phyloP scores from a whole-genome alignment of 176 grass and related monocot genomes.

The Bromus sterilis region DNA sequence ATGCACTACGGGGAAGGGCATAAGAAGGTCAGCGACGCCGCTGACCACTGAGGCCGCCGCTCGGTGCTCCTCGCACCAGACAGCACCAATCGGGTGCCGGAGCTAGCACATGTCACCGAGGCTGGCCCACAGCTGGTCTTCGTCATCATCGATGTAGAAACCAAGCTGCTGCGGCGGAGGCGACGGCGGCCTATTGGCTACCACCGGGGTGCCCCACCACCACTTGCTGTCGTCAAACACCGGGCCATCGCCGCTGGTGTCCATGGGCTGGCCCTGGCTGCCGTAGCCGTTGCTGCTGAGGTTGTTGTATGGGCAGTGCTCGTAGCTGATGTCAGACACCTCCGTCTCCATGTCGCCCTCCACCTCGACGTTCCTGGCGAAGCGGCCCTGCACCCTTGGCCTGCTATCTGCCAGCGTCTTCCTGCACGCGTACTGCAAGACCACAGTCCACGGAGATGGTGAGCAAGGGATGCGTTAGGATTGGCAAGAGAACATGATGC shows the following conservation, averaged over 20 bases:
- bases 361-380: constrained; percentile 52
- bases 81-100: constrained; percentile 31
- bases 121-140: constrained; percentile 59
- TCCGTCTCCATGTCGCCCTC: constrained; percentile 30
- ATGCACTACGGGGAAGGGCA: neutral
- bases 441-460: neutral
- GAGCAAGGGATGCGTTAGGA: neutral
- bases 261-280: constrained; percentile 13
- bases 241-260: neutral
- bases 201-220: constrained; percentile 20
- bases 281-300: constrained; percentile 9
- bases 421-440: constrained; percentile 75
- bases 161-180: constrained; percentile 10
- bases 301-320: constrained; percentile 3
- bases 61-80: constrained; percentile 23
- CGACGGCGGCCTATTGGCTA: neutral
- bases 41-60: constrained; percentile 27
- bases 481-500: neutral
- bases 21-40: constrained; percentile 39
- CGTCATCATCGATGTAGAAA: constrained; percentile 16
- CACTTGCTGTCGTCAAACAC: constrained; percentile 18
- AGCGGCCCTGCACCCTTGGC: constrained; percentile 77
- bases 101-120: constrained; percentile 49
- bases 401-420: constrained; percentile 93
- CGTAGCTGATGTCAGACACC: constrained; percentile 11